Conservation (phyloP, 306 rosid genomes). For the Rosa multiflora region DNA sequence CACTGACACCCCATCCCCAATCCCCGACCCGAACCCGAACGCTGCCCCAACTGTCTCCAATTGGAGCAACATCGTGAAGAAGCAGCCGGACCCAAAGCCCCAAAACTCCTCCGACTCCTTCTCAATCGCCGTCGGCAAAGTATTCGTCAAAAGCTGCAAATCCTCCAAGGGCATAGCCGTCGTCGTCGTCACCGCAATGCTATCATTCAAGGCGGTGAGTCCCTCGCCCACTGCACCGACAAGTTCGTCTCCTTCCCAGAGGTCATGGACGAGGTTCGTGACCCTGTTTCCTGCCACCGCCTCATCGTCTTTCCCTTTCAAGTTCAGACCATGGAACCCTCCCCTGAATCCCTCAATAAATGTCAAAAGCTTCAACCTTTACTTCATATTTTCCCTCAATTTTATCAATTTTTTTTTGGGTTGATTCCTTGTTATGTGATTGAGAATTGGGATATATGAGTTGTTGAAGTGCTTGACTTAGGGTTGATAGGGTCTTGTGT, state of each 20-base stretch:
- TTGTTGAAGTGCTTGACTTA: too few relatives aligned
- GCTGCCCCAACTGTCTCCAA: constrained; percentile 9
- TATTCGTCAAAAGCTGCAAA: constrained; percentile 55
- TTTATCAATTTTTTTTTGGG: too few relatives aligned
- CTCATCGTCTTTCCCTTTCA: constrained; percentile 70
- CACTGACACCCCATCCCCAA: constrained; percentile 11
- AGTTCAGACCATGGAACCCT: too few relatives aligned
- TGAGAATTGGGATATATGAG: too few relatives aligned
- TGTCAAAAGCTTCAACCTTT: too few relatives aligned
- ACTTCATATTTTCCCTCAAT: too few relatives aligned
- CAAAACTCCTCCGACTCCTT: constrained; percentile 14
- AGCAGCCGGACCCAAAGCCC: constrained; percentile 41
- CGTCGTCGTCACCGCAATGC: constrained; percentile 84
- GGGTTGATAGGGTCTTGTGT: too few relatives aligned
- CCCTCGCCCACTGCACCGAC: constrained; percentile 59
- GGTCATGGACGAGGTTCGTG: constrained; percentile 80
- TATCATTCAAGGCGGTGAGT: constrained; percentile 67
- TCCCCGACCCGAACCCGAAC: neutral
- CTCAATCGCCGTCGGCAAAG: constrained; percentile 24
- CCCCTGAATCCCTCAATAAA: too few relatives aligned
- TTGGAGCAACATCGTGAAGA: constrained; percentile 74
- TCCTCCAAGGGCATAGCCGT: constrained; percentile 60
- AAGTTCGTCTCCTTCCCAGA: constrained; percentile 70
- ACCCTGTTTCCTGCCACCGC: constrained; percentile 86
- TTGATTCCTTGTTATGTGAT: too few relatives aligned